Base-by-base conservation (phyloP, 75 land plant species). In the Sequoia sempervirens region DNA sequence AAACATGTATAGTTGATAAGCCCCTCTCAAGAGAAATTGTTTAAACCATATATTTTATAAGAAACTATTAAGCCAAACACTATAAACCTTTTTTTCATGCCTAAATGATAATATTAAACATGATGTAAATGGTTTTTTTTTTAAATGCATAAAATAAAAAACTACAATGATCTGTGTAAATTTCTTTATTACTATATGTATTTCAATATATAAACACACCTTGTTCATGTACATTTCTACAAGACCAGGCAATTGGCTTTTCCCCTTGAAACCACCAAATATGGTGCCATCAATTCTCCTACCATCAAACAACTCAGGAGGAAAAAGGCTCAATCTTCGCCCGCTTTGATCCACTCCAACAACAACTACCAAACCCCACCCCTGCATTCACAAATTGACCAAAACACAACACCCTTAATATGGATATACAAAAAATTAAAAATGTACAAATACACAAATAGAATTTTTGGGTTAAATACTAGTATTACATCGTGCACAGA, bases 311-410 rank as follows among this genome's bases (percentile, higher is more conserved):
- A 95, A 75, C 36, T 86, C 37, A 23, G 70, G 90, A 82, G 93
- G 93, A 87, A 92, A 94, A 52, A 91, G 87, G 30, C 88, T 43
- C 8, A 95, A 54, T 56, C 86, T 88, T 23, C 91, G 91, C 12
- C 80, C 85, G 87, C 94, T 91, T 15, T 92, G 92, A 32, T 70
- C 73, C 46, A 97, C 96, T 72, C 99, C 98, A 17, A 91, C 85
- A 14, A 94, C 87, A 9, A 97, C 90, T 46, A 96, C 89, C 83
- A 92, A 52, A 80, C 99, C 99, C 96, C 98, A 93, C 23, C 96
- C 99, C 99, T 97, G 82, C 5, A 61, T 26, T 78, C n/a, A 45
- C 73, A 32, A 34, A 70, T 13, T 12, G 12, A 50, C 14, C 15
- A 12, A 50, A 50, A 13, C 15, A 50, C n/a, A 11, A 50, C 53